Evolutionary conservation across 345 rosid species (phyloP), one percentile per base, ranked within the genome.

Genomic region (Populus ilicifolia): DNA sequence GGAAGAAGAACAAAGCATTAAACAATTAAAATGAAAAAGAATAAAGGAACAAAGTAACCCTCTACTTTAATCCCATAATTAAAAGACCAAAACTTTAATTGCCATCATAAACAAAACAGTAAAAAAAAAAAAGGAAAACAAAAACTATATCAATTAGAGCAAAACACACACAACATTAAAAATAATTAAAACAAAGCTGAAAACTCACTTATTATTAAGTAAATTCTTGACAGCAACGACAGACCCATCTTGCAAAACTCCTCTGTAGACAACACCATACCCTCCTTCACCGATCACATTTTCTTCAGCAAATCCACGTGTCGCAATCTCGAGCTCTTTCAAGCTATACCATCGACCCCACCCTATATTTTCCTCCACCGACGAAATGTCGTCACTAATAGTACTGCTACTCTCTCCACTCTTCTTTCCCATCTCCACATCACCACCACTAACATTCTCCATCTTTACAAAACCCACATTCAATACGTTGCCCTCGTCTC

Each of bases 281-380:
- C 99, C 99, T 23, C 99, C 99, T 86, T 93, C 99, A 4, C 99
- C 99, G 84, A 96, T 83, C 74, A 93, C 89, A 69, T 82, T 93
- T 85, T 89, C 96, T 81, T 86, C 94, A 39, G 91, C 72, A 62
- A 96, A 96, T 29, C 91, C 93, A 76, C 87, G 84, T 10, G 99
- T 96, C 81, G 99, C 99, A 64, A 73, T 67, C 84, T 96, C 93
- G 61, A 96, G 93, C 91, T 96, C 98, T 85, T 71, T 87, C 82
- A 96, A 81, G 79, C 88, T 67, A 70, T 92, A 93, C 99, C 97
- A 93, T 75, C 90, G 73, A 8, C 99, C 99, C 99, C 99, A 96
- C 8, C 99, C 98, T 20, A 91, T 87, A 72, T 90, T 89, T 76
- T 80, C 87, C 54, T 82, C 89, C 84, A 83, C 84, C 82, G 82